Evolutionary conservation across 208 protist genomes (phyloP).

Genomic region (Acanthamoeba polyphaga): DNA sequence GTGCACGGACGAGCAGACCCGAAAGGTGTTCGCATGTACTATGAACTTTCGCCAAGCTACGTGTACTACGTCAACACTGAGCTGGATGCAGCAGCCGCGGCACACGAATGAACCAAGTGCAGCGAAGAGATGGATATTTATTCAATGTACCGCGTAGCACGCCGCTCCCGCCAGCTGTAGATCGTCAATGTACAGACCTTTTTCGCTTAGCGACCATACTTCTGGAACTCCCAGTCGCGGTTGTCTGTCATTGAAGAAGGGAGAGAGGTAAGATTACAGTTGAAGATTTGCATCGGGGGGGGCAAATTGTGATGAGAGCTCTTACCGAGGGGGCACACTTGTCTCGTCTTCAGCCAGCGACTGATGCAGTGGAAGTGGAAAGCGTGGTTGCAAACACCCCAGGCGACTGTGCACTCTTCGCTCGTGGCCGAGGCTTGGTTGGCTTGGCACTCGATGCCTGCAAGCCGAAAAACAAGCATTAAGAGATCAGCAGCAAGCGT

Average conservation of each 20-base stretch:
- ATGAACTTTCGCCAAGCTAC: slow-evolving; percentile 23
- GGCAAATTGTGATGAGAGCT: neutral
- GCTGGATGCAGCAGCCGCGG: neutral
- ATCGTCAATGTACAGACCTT: neutral
- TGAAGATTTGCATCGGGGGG: neutral
- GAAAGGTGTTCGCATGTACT: neutral
- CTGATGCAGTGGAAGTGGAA: slow-evolving; percentile 99
- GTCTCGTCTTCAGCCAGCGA: slow-evolving; percentile 98
- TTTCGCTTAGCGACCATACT: slow-evolving; percentile 93
- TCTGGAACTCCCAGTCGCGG: slow-evolving; percentile 97
- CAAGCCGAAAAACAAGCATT: neutral
- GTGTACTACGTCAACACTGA: slow-evolving; percentile 39
- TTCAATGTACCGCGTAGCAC: neutral
- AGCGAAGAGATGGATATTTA: neutral
- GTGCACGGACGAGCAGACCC: neutral
- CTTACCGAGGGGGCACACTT: slow-evolving; percentile 97
- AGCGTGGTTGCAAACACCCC: slow-evolving; percentile 98
- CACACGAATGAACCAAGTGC: neutral
- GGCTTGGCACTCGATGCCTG: slow-evolving; percentile 97
- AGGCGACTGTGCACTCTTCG: slow-evolving; percentile 98
- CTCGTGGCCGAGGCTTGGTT: slow-evolving; percentile 94
- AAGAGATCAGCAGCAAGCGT: neutral
- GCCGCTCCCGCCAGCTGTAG: no score
- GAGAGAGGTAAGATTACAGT: slow-evolving; percentile 17
- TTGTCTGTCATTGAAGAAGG: slow-evolving; percentile 89